Evolutionary conservation across 768 basidiomycete genomes (phyloP).

Genomic region (Russula abietina): DNA sequence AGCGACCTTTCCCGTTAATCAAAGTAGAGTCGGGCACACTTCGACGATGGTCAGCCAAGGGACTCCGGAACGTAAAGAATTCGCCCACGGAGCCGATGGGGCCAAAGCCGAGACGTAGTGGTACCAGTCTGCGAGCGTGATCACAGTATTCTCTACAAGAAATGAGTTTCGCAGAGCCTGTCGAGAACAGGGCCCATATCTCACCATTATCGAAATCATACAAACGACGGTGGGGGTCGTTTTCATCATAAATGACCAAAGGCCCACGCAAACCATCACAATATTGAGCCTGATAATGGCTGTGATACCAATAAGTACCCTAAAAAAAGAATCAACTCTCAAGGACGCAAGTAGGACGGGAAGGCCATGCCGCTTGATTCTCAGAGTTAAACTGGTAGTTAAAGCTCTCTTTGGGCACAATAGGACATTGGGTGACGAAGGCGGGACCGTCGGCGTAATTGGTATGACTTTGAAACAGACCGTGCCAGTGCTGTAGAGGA

Average conservation of each 20-base stretch:
- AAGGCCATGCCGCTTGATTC: slow-evolving; percentile 32
- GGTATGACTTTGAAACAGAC: slow-evolving; percentile 38
- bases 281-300: slow-evolving; percentile 36
- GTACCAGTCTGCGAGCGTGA: slow-evolving; percentile 29
- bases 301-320: slow-evolving; percentile 35
- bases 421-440: slow-evolving; percentile 43
- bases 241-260: slow-evolving; percentile 29
- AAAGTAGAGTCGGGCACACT: slow-evolving; percentile 37
- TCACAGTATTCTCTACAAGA: slow-evolving; percentile 24
- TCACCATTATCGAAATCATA: slow-evolving; percentile 31
- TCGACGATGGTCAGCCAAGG: neutral
- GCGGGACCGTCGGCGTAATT: slow-evolving; percentile 43
- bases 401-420: slow-evolving; percentile 37
- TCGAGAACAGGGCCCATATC: neutral
- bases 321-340: neutral
- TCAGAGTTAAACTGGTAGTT: slow-evolving; percentile 35
- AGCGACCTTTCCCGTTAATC: slow-evolving; percentile 50
- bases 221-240: slow-evolving; percentile 26
- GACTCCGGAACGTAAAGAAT: slow-evolving; percentile 7
- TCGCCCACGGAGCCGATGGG: neutral
- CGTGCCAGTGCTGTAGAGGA: slow-evolving; percentile 47
- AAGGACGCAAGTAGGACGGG: neutral
- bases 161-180: neutral
- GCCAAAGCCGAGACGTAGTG: neutral
- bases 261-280: slow-evolving; percentile 33